Conservation (phyloP, 2,329 filamentous ascomycete genomes). For the Rachicladosporium sp. region DNA sequence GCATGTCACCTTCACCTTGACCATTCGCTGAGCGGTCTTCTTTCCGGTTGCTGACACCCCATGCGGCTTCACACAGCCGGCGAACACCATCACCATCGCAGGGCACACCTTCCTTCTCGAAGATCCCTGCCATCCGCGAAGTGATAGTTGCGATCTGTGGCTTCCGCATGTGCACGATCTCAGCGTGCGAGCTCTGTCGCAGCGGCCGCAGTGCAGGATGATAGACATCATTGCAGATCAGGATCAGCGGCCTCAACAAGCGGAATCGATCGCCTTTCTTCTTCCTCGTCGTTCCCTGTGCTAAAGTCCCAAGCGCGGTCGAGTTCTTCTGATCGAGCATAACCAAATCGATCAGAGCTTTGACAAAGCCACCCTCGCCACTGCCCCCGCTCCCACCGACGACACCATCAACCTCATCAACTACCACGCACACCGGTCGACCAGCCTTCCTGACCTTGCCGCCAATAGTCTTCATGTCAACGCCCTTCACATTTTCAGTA, state of each 20-base stretch:
- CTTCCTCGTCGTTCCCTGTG: constrained; percentile 32
- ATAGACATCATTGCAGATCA: constrained; percentile 97
- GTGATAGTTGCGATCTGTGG: constrained; percentile 80
- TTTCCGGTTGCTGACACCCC: constrained; percentile 63
- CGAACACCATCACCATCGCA: constrained; percentile 84
- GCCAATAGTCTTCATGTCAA: constrained; percentile 40
- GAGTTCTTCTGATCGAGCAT: constrained; percentile 74
- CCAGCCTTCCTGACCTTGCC: constrained; percentile 58
- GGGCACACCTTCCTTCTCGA: constrained; percentile 76
- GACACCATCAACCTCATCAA: constrained; percentile 94
- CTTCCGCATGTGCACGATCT: constrained; percentile 84
- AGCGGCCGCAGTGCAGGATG: constrained; percentile 77
- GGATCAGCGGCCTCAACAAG: constrained; percentile 72
- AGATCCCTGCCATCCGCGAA: constrained; percentile 66
- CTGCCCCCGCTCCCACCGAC: constrained; percentile 64
- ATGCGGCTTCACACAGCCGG: constrained; percentile 69
- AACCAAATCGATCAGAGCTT: constrained; percentile 83
- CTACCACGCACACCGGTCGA: constrained; percentile 80
- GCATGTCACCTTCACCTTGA: constrained; percentile 60
- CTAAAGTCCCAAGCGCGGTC: constrained; percentile 22
- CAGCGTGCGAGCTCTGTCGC: constrained; percentile 71
- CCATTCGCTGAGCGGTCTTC: constrained; percentile 43
- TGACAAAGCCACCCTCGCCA: constrained; percentile 85
- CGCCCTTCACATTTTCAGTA: constrained; percentile 80
- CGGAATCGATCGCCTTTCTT: constrained; percentile 79